Evolutionary conservation across 345 rosid species (phyloP).

Genomic region (Salix brachista): DNA sequence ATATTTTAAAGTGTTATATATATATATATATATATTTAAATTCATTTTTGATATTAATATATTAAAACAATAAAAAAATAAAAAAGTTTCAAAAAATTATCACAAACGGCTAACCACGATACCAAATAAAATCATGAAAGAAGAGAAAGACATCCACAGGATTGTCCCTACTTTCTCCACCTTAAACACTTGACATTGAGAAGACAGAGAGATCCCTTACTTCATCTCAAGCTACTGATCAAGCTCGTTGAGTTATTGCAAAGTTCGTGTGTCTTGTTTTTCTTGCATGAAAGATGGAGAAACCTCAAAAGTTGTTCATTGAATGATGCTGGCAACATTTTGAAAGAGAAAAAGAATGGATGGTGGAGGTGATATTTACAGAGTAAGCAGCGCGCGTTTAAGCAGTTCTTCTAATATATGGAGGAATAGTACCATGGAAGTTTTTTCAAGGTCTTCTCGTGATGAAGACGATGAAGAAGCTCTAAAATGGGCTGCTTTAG

Average conservation of each 20-base stretch:
- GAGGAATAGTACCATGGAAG: constrained; percentile 39
- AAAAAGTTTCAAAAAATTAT: too few species aligned
- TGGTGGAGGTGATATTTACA: constrained; percentile 31
- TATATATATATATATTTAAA: too few species aligned
- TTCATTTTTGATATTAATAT: too few species aligned
- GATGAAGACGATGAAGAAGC: constrained; percentile 70
- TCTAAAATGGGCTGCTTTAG: constrained; percentile 84
- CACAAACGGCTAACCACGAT: too few species aligned
- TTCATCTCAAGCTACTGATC: not conserved
- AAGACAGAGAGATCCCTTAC: not conserved
- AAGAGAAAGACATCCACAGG: constrained; percentile 7
- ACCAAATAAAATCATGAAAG: not conserved
- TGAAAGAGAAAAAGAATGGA: constrained; percentile 8
- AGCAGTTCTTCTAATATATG: constrained; percentile 44
- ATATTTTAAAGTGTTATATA: too few species aligned
- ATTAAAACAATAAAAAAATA: too few species aligned
- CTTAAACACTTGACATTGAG: not conserved
- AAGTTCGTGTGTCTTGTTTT: not conserved
- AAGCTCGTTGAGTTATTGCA: not conserved
- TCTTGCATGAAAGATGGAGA: constrained; percentile 11
- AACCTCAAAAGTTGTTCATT: not conserved
- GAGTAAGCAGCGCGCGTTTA: constrained; percentile 35
- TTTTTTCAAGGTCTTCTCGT: constrained; percentile 38
- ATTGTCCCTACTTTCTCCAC: not conserved
- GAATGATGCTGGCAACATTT: not conserved